A percentile compares a stretch with the other conserved stretches of the same genome.
phyloP scores from a whole-genome alignment of 768 basidiomycete genomes.

The Pulveroboletus sp. region DNA sequence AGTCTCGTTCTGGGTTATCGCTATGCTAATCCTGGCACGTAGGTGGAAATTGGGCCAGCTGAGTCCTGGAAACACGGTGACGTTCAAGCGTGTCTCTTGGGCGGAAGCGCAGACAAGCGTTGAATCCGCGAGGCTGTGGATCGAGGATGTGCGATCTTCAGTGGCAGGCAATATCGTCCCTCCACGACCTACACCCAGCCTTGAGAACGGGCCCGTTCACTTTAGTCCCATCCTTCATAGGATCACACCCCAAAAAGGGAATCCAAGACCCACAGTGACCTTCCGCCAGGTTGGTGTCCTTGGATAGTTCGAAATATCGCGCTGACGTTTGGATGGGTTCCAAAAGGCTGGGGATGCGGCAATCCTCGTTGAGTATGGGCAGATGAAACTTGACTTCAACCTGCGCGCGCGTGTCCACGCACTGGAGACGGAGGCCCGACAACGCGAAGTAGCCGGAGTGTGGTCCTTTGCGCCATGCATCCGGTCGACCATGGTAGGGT shows the following conservation, averaged over 20 bases:
- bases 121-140: slow-evolving; percentile 29
- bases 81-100: slow-evolving; percentile 51
- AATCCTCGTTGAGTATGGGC: slow-evolving; percentile 63
- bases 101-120: slow-evolving; percentile 32
- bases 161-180: not conserved
- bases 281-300: slow-evolving; percentile 50
- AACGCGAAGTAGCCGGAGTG: slow-evolving; percentile 34
- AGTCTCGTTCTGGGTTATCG: not conserved
- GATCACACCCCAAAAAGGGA: not conserved
- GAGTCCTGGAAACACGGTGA: slow-evolving; percentile 51
- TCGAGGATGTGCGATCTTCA: slow-evolving; percentile 21
- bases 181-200: not conserved
- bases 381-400: slow-evolving; percentile 49
- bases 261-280: slow-evolving; percentile 34
- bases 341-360: slow-evolving; percentile 60
- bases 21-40: not conserved
- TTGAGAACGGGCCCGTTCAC: not conserved
- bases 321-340: not conserved
- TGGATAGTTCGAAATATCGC: not conserved
- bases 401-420: slow-evolving; percentile 59
- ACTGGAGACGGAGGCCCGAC: slow-evolving; percentile 41
- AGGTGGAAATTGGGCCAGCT: slow-evolving; percentile 74
- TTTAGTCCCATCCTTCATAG: slow-evolving; percentile 13
- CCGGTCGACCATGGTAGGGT: slow-evolving; percentile 53
- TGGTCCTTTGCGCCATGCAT: slow-evolving; percentile 50